Conservation (phyloP, 176 grass and related monocot species). For the Tuctoria greenei region DNA sequence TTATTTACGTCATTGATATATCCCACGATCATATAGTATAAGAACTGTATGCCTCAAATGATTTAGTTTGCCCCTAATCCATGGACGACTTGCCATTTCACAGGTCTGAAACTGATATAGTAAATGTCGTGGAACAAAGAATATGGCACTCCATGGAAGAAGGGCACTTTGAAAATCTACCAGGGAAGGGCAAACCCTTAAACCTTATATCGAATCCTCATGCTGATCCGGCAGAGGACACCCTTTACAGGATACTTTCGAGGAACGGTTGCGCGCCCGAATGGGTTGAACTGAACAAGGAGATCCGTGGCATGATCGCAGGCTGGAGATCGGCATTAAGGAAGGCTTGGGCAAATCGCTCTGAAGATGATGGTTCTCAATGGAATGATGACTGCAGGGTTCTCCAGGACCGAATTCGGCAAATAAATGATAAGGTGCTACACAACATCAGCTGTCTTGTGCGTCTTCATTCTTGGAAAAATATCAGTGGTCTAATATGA, state of each 20-base stretch:
- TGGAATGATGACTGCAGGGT: conserved; percentile 48
- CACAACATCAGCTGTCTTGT: neutral
- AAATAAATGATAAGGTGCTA: conserved; percentile 80
- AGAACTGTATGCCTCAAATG: neutral
- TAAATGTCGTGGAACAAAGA: conserved; percentile 89
- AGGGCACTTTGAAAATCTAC: conserved; percentile 88
- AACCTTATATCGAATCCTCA: conserved; percentile 68
- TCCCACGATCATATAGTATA: neutral
- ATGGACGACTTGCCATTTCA: neutral
- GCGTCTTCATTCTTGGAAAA: neutral
- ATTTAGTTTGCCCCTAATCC: neutral
- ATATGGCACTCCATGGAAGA: conserved; percentile 97
- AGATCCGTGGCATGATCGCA: conserved; percentile 29
- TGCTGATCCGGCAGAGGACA: conserved; percentile 84
- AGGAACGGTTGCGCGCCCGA: too few species aligned
- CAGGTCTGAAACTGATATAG: conserved; percentile 85
- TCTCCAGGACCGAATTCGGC: conserved; percentile 63
- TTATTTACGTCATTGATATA: neutral
- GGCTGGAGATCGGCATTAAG: conserved; percentile 57
- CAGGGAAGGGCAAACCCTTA: conserved; percentile 81
- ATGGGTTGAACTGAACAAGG: too few species aligned
- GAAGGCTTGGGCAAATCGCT: conserved; percentile 53
- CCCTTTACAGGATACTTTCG: conserved; percentile 45
- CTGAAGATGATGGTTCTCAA: conserved; percentile 29
- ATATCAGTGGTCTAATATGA: neutral